Conservation (phyloP, 257 asterid species). For the Rhazya stricta region DNA sequence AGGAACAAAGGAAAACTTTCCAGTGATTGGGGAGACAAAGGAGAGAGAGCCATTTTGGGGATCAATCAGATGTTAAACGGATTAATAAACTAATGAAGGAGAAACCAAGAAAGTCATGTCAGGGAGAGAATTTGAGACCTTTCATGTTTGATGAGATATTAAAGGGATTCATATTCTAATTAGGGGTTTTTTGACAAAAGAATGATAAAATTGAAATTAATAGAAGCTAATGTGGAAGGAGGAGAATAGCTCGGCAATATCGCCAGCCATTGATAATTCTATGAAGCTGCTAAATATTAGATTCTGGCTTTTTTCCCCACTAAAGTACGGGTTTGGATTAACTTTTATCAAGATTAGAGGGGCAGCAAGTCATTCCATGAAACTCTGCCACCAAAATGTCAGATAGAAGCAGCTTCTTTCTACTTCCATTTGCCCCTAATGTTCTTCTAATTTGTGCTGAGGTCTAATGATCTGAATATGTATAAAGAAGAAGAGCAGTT, state of each 20-base stretch:
- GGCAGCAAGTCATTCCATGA: background rate
- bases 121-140: background rate
- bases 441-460: background rate
- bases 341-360: background rate
- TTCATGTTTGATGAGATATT: background rate
- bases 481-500: background rate
- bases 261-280: background rate
- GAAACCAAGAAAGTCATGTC: background rate
- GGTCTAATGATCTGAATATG: background rate
- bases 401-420: background rate
- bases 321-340: background rate
- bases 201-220: background rate
- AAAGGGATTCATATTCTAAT: background rate
- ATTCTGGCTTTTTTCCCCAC: background rate
- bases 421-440: background rate
- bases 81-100: background rate
- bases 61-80: background rate
- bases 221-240: background rate
- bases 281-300: background rate
- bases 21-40: background rate
- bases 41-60: background rate
- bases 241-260: background rate
- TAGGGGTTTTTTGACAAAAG: background rate
- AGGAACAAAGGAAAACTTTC: background rate
- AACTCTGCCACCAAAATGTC: background rate